Evolutionary conservation across 1,139 yeast species (phyloP).

Genomic region (Scheffersomyces segobiensis): DNA sequence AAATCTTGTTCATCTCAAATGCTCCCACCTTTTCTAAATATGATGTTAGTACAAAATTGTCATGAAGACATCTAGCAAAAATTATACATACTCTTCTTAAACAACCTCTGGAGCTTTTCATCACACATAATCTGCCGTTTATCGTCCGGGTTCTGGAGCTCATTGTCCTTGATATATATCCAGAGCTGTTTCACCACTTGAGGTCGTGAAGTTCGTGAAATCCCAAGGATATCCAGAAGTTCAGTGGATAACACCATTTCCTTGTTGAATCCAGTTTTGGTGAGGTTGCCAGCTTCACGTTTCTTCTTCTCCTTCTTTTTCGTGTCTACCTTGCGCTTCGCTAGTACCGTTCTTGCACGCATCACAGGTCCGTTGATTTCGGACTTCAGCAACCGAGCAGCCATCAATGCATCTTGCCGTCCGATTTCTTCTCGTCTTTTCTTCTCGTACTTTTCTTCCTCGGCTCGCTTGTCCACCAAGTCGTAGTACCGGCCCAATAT

Average conservation of each 20-base stretch:
- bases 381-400: constrained; percentile 47
- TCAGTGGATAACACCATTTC: constrained; percentile 50
- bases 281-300: constrained; percentile 6
- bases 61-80: background rate
- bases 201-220: constrained; percentile 55
- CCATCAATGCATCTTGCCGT: constrained; percentile 45
- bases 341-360: constrained; percentile 14
- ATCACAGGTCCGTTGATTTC: constrained; percentile 22
- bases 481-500: constrained; percentile 61
- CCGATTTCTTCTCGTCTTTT: constrained; percentile 33
- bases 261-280: constrained; percentile 35
- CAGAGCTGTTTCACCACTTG: constrained; percentile 73
- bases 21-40: constrained; percentile 50
- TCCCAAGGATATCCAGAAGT: constrained; percentile 46
- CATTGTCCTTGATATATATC: constrained; percentile 66
- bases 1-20: constrained; percentile 67
- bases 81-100: constrained; percentile 46
- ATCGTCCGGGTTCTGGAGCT: constrained; percentile 70
- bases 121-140: constrained; percentile 70
- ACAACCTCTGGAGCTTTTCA: constrained; percentile 56
- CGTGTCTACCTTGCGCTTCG: constrained; percentile 4
- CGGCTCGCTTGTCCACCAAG: constrained; percentile 38
- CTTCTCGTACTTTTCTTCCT: constrained; percentile 27
- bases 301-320: constrained; percentile 5
- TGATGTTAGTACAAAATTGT: constrained; percentile 17